Percentiles rank a stretch among this genome's conserved stretches.
Evolutionary conservation across 2,329 filamentous ascomycete species (phyloP).

Genomic region (Didymella glomerata): DNA sequence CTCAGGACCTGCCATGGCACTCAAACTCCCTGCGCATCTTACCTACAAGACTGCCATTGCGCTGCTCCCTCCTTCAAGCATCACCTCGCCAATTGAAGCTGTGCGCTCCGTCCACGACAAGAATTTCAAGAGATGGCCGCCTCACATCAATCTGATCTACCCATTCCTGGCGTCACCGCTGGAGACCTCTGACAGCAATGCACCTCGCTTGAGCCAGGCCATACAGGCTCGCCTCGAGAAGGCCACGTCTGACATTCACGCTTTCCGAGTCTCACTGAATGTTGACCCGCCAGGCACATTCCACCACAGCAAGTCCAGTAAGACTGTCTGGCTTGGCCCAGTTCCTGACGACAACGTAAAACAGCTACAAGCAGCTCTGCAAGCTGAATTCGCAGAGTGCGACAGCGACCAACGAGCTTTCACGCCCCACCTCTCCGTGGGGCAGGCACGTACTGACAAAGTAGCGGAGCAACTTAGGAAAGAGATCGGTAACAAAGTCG

Average conservation of each 20-base stretch:
- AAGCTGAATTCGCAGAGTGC: constrained; percentile 38
- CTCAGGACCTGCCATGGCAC: constrained; percentile 17
- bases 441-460: constrained; percentile 31
- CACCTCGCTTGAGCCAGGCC: constrained; percentile 26
- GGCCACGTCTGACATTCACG: constrained; percentile 24
- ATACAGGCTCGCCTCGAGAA: constrained; percentile 35
- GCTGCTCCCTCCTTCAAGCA: constrained; percentile 34
- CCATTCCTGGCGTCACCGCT: constrained; percentile 39
- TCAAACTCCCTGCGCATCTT: constrained; percentile 31
- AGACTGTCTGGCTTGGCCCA: constrained; percentile 40
- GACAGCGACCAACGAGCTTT: constrained; percentile 33
- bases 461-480: constrained; percentile 24
- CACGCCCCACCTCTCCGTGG: constrained; percentile 40
- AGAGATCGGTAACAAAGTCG: constrained; percentile 28
- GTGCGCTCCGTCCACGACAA: constrained; percentile 37
- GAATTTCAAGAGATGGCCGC: constrained; percentile 41
- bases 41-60: constrained; percentile 41
- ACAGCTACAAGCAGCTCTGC: constrained; percentile 37
- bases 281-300: constrained; percentile 30
- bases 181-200: constrained; percentile 16
- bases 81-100: constrained; percentile 37
- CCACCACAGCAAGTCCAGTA: constrained; percentile 32
- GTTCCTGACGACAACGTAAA: constrained; percentile 22
- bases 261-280: constrained; percentile 34
- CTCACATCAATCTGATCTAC: constrained; percentile 45